Evolutionary conservation across 2,329 filamentous ascomycete genomes (phyloP), one percentile per base, ranked within the genome.

Genomic region (Stachybotrys elegans): DNA sequence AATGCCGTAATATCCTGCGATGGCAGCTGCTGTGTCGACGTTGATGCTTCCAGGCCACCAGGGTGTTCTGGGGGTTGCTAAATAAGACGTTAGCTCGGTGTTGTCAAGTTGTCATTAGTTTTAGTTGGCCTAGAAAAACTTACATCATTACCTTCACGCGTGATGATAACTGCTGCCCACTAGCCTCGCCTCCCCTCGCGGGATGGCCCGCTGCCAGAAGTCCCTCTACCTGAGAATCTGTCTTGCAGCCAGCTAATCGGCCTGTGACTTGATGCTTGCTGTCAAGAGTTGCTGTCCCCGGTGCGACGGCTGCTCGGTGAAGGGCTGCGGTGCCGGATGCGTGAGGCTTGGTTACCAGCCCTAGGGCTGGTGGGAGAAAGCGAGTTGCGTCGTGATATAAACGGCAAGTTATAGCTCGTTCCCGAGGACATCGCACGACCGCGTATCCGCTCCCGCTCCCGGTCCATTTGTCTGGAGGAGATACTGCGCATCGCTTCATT

Each of bases 161-260:
- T n/a, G n/a, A n/a, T n/a, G n/a, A n/a, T n/a, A n/a, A n/a, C n/a
- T n/a, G n/a, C n/a, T n/a, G n/a, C n/a, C 21, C 44, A 46, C 56
- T 60, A 63, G 40, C 53, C 49, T 36, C 55, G 57, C 39, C 54
- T 52, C 45, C 54, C 55, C 20, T 62, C 60, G 17, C 61, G 57
- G 22, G 55, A 53, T 13, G 58, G 51, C 21, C 59, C 56, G 29
- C 54, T 52, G 6, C 50, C 48, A 12, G 56, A 54, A 14, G 56
- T 53, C 43, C 59, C 56, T n/a, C 51, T 48, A 5, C 60, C 51
- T 1, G 53, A 44, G 25, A 74, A 70, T 31, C 62, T 64, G 35
- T 67, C 67, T 38, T 71, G 65, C 17, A 75, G 51, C 72, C 72
- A 75, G 45, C 61, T 59, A 2, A 73, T 50, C 22, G 70, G 64